Conservation (phyloP, 805 yeast species). For the Spathaspora arborariae region DNA sequence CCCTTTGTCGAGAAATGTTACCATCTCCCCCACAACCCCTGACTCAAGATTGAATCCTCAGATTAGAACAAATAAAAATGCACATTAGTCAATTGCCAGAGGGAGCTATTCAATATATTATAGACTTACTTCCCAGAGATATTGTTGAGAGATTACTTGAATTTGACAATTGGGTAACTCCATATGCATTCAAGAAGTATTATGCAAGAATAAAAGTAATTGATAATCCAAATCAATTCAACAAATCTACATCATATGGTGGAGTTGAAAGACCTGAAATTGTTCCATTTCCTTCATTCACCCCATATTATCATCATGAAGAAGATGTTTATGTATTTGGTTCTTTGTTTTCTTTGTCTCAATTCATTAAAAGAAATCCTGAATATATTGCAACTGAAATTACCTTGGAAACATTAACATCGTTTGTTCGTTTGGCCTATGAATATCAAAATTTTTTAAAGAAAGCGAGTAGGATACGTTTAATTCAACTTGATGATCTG, state of each 20-base stretch:
- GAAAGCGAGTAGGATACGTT: not conserved
- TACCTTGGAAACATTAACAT: not conserved
- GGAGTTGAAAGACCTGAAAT: not conserved
- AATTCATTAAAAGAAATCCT: not conserved
- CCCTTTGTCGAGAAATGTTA: too few relatives aligned
- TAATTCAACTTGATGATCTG: not conserved
- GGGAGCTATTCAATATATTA: not conserved
- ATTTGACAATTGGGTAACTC: not conserved
- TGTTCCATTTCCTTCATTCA: not conserved
- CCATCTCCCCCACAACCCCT: not conserved
- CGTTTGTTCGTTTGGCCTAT: not conserved
- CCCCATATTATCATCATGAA: not conserved
- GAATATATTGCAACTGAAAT: not conserved
- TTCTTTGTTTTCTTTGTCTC: not conserved
- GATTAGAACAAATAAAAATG: not conserved
- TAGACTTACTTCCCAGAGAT: conserved; percentile 1
- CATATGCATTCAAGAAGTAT: conserved; percentile 1
- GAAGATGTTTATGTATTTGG: not conserved
- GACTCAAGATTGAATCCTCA: not conserved
- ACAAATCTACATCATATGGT: not conserved
- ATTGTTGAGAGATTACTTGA: not conserved
- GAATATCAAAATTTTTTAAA: not conserved
- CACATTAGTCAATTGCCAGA: not conserved
- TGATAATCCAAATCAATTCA: not conserved
- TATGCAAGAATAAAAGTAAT: not conserved